These are phyloP conservation scores for Lactuca saligna DNA, from an alignment of 129 eudicot species.

Conservation along the genomic window DNA sequence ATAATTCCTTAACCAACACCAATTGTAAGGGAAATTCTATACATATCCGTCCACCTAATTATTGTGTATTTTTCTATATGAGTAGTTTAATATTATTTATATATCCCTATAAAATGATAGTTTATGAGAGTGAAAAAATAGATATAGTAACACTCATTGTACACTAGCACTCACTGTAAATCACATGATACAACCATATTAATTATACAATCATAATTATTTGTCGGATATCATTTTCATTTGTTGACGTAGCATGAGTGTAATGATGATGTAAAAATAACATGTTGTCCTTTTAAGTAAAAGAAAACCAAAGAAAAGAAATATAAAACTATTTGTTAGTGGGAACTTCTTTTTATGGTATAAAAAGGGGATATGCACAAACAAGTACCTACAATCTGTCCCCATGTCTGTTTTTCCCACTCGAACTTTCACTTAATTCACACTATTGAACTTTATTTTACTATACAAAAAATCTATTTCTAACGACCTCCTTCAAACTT, in stretches of 20 bases:
- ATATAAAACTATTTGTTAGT: slow-evolving; percentile 15
- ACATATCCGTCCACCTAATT: too few relatives aligned
- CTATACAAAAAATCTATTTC: too few relatives aligned
- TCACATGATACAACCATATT: neutral
- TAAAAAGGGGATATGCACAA: neutral
- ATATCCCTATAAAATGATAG: too few relatives aligned
- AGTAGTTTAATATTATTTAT: too few relatives aligned
- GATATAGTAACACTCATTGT: too few relatives aligned
- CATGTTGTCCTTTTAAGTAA: slow-evolving; percentile 11
- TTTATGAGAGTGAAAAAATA: too few relatives aligned
- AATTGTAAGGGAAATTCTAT: too few relatives aligned
- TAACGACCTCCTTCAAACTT: neutral
- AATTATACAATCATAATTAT: neutral
- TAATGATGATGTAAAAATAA: slow-evolving; percentile 15
- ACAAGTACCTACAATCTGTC: slow-evolving; percentile 9
- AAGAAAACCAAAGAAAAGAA: slow-evolving; percentile 13
- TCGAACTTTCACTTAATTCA: neutral
- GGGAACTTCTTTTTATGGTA: slow-evolving; percentile 28
- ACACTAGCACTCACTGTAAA: too few relatives aligned
- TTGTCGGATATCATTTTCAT: slow-evolving; percentile 4
- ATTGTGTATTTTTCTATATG: too few relatives aligned
- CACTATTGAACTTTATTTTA: slow-evolving; percentile 1
- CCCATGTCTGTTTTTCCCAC: neutral
- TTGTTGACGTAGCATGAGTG: slow-evolving; percentile 5
- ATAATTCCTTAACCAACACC: too few relatives aligned